Percentiles rank a stretch among this genome's conserved stretches.
Conservation (phyloP, 345 rosid genomes). For the Hevea brasiliensis region DNA sequence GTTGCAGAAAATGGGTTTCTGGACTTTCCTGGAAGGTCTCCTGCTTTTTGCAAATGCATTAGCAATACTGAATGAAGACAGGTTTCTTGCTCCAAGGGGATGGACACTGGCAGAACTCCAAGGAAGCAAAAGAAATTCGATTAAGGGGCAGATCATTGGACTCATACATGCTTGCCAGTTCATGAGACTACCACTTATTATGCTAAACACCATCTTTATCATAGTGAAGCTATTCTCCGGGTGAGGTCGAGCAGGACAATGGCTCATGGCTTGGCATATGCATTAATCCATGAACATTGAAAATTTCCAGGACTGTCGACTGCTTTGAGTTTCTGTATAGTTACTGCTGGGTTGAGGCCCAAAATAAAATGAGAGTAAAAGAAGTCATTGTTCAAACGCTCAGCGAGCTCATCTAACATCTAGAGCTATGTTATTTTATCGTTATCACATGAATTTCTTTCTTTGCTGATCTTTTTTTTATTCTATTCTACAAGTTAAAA, state of each 20-base stretch:
- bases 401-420: too few relatives aligned
- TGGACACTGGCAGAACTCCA: constrained; percentile 53
- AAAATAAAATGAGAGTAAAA: background rate
- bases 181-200: constrained; percentile 48
- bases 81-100: constrained; percentile 47
- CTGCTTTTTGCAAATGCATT: constrained; percentile 48
- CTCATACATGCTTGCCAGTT: constrained; percentile 52
- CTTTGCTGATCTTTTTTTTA: too few relatives aligned
- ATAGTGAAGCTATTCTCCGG: constrained; percentile 40
- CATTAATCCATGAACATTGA: too few relatives aligned
- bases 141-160: constrained; percentile 46
- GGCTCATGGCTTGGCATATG: background rate
- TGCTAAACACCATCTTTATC: constrained; percentile 40
- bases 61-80: constrained; percentile 52
- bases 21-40: constrained; percentile 45
- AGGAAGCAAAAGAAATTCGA: constrained; percentile 34
- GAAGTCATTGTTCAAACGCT: too few relatives aligned
- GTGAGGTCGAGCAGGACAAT: constrained; percentile 19
- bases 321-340: background rate
- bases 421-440: too few relatives aligned
- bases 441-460: too few relatives aligned
- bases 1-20: constrained; percentile 44
- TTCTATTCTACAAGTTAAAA: too few relatives aligned
- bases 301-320: too few relatives aligned
- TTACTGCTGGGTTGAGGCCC: background rate